phyloP scores from a whole-genome alignment of 345 rosid species.

The Balakata baccata region DNA sequence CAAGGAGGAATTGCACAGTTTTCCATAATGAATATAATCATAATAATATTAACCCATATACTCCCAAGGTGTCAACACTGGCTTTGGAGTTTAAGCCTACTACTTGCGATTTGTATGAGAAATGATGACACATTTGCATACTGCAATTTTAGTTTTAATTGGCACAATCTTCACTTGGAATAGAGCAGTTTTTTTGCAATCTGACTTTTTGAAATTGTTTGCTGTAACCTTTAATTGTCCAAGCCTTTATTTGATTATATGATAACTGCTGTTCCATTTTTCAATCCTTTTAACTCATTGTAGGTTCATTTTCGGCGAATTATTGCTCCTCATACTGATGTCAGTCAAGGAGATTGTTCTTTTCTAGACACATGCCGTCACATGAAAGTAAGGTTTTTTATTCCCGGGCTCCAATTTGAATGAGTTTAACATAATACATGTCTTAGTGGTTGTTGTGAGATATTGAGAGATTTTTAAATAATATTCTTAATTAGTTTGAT shows the following conservation, averaged over 20 bases:
- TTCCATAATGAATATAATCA: neutral
- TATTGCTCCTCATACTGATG: constrained; percentile 91
- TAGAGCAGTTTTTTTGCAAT: neutral
- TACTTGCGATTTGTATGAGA: neutral
- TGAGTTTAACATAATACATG: neutral
- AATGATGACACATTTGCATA: neutral
- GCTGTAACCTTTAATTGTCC: neutral
- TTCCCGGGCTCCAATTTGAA: constrained; percentile 10
- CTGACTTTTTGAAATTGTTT: neutral
- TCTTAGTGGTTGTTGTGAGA: too few relatives aligned
- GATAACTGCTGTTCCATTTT: neutral
- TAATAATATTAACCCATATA: neutral
- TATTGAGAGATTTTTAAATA: too few relatives aligned
- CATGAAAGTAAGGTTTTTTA: constrained; percentile 67
- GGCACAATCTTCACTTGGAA: neutral
- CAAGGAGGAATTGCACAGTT: neutral
- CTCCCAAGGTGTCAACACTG: neutral
- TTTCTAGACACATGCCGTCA: constrained; percentile 99
- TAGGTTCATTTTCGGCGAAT: constrained; percentile 96
- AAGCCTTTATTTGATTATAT: neutral
- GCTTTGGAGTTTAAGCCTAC: neutral
- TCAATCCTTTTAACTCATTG: constrained; percentile 14
- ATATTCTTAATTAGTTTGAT: too few relatives aligned
- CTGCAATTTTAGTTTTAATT: neutral
- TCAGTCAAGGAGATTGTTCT: constrained; percentile 94